A percentile compares a stretch with the other conserved stretches of the same genome.
phyloP scores from a whole-genome alignment of 208 protist species.

The Leptomonas seymouri region DNA sequence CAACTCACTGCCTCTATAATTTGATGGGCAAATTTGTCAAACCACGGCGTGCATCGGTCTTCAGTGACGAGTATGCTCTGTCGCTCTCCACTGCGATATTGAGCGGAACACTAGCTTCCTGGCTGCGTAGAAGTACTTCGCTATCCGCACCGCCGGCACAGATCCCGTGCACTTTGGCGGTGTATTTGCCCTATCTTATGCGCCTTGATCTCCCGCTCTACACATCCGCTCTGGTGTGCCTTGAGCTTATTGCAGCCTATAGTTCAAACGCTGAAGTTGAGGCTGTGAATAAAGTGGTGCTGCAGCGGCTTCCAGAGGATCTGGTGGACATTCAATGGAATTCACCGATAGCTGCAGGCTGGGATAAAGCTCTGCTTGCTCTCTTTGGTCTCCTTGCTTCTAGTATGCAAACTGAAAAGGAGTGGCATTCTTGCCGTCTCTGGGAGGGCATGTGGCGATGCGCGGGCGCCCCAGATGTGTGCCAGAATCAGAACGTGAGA shows the following conservation, averaged over 20 bases:
- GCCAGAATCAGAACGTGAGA: constrained; percentile 1
- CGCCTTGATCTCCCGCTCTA: constrained; percentile 31
- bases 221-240: constrained; percentile 9
- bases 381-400: constrained; percentile 1
- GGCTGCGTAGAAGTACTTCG: constrained; percentile 5
- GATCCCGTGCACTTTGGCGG: constrained; percentile 22
- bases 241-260: not conserved
- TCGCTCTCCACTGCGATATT: constrained; percentile 3
- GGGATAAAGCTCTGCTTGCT: constrained; percentile 7
- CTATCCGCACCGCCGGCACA: constrained; percentile 16
- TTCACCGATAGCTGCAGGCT: not conserved
- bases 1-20: constrained; percentile 19
- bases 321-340: constrained; percentile 18
- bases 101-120: constrained; percentile 17
- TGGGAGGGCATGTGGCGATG: constrained; percentile 36
- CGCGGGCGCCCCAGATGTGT: constrained; percentile 10
- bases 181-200: constrained; percentile 27
- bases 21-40: not conserved
- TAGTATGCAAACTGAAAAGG: not conserved
- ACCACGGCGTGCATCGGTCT: not conserved
- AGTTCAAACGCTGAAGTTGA: constrained; percentile 11
- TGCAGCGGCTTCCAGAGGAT: constrained; percentile 26
- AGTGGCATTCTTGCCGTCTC: constrained; percentile 17
- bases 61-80: constrained; percentile 18
- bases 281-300: constrained; percentile 16